These are phyloP conservation scores for Aureobasidium vineae DNA, from an alignment of 2,329 filamentous ascomycete genomes.

Conservation along the genomic window DNA sequence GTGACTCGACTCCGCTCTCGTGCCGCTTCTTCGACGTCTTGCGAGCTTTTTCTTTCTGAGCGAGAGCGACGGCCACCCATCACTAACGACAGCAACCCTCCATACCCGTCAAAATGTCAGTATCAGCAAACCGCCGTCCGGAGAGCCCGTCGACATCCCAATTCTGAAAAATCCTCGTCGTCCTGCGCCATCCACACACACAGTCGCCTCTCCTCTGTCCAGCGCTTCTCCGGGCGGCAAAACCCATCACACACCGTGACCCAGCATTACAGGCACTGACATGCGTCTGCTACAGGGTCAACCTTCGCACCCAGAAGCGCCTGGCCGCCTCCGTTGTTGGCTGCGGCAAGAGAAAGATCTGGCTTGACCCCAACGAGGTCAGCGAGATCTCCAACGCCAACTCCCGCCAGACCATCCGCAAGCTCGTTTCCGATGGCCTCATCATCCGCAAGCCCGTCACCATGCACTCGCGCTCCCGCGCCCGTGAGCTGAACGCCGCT, in stretches of 20 bases:
- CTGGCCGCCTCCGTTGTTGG: constrained; percentile 97
- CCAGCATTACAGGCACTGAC: constrained; percentile 27
- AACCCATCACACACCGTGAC: constrained; percentile 16
- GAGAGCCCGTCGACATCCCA: constrained; percentile 19
- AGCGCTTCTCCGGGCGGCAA: constrained; percentile 26
- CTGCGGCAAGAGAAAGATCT: constrained; percentile 99
- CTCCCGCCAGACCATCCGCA: constrained; percentile 99
- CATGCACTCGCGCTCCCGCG: constrained; percentile 98
- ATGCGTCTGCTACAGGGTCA: constrained; percentile 69
- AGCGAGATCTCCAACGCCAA: constrained; percentile 99
- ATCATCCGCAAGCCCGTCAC: constrained; percentile 99
- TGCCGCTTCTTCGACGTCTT: constrained; percentile 15
- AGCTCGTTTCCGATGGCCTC: constrained; percentile 99
- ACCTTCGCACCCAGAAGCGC: constrained; percentile 99
- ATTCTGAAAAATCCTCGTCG: constrained; percentile 23
- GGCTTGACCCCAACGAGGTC: constrained; percentile 99
- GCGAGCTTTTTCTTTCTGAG: constrained; percentile 24
- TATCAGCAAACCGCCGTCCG: constrained; percentile 24
- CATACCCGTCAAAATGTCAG: constrained; percentile 27
- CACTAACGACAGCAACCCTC: constrained; percentile 26
- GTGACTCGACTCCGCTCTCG: too few relatives aligned
- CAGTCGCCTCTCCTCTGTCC: constrained; percentile 5
- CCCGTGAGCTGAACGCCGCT: constrained; percentile 90
- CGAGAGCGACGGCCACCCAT: constrained; percentile 25
- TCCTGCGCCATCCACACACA: constrained; percentile 12